phyloP scores from a whole-genome alignment of 129 eudicot genomes.

The Apium graveolens region DNA sequence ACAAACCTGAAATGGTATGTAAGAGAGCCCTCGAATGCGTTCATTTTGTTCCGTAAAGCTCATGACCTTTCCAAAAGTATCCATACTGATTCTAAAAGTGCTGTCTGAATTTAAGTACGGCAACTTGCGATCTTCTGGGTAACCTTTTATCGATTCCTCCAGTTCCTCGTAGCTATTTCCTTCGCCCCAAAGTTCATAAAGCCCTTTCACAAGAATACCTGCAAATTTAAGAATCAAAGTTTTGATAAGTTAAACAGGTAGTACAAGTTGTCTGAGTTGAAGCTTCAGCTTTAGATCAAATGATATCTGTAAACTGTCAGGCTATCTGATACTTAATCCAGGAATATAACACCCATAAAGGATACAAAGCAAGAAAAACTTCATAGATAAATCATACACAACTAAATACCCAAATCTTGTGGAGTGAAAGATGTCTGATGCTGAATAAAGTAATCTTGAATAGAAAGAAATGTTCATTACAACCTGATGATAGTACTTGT shows the following conservation, averaged over 20 bases:
- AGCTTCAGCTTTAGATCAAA: neutral
- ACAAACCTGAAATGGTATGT: slow-evolving; percentile 79
- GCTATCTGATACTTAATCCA: neutral
- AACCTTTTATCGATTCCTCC: slow-evolving; percentile 68
- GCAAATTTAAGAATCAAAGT: slow-evolving; percentile 5
- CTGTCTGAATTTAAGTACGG: slow-evolving; percentile 61
- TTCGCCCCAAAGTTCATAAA: slow-evolving; percentile 98
- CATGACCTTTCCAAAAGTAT: slow-evolving; percentile 66
- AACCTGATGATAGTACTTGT: neutral
- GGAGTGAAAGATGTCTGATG: neutral
- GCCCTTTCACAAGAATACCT: slow-evolving; percentile 98
- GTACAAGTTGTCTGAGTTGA: neutral
- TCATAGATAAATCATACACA: neutral
- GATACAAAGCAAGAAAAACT: neutral
- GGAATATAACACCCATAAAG: neutral
- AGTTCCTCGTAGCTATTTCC: slow-evolving; percentile 68
- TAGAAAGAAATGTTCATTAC: neutral
- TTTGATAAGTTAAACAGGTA: neutral
- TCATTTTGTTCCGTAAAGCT: slow-evolving; percentile 66
- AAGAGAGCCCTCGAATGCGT: slow-evolving; percentile 51
- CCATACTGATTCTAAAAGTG: slow-evolving; percentile 66
- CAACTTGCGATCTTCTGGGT: slow-evolving; percentile 70
- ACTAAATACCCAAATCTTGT: neutral
- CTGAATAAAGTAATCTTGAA: neutral
- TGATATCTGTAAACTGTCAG: neutral